These are phyloP conservation scores for Thelonectria blattea DNA, from an alignment of 2,329 filamentous ascomycete species.

Conservation along the genomic window DNA sequence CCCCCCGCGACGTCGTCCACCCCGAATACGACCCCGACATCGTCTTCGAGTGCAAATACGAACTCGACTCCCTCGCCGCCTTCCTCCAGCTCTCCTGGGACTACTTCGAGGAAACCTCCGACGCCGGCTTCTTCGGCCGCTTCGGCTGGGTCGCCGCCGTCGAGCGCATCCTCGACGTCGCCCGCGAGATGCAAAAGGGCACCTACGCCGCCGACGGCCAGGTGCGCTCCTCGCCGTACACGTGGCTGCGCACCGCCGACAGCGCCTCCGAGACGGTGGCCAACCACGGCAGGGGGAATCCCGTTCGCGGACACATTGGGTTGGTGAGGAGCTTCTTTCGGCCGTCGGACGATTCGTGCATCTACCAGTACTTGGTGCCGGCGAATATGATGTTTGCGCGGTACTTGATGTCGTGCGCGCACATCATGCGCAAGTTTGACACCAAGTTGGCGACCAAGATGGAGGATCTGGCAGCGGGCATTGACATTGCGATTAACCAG, in stretches of 20 bases:
- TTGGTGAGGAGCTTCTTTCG: slow-evolving; percentile 88
- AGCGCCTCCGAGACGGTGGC: slow-evolving; percentile 81
- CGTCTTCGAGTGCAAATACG: slow-evolving; percentile 96
- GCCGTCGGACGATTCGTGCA: slow-evolving; percentile 86
- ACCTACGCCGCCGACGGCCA: slow-evolving; percentile 71
- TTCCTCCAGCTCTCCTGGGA: slow-evolving; percentile 84
- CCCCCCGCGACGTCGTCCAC: slow-evolving; percentile 59
- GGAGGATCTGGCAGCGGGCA: slow-evolving; percentile 59
- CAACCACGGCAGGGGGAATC: slow-evolving; percentile 79
- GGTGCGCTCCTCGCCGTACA: slow-evolving; percentile 69
- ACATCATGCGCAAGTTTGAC: slow-evolving; percentile 53
- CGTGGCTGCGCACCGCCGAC: slow-evolving; percentile 75
- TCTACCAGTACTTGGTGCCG: slow-evolving; percentile 86
- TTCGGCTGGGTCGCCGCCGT: slow-evolving; percentile 77
- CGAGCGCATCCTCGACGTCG: slow-evolving; percentile 69
- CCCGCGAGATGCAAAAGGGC: slow-evolving; percentile 72
- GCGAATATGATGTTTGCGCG: slow-evolving; percentile 84
- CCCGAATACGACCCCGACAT: slow-evolving; percentile 70
- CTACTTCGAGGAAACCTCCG: slow-evolving; percentile 77
- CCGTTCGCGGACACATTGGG: slow-evolving; percentile 78
- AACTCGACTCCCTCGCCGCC: slow-evolving; percentile 87
- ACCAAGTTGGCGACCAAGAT: slow-evolving; percentile 63
- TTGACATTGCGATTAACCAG: slow-evolving; percentile 70
- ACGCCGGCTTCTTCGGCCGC: slow-evolving; percentile 74
- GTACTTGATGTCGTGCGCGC: slow-evolving; percentile 60